phyloP scores from a whole-genome alignment of 768 basidiomycete species.

The Pisolithus albus region DNA sequence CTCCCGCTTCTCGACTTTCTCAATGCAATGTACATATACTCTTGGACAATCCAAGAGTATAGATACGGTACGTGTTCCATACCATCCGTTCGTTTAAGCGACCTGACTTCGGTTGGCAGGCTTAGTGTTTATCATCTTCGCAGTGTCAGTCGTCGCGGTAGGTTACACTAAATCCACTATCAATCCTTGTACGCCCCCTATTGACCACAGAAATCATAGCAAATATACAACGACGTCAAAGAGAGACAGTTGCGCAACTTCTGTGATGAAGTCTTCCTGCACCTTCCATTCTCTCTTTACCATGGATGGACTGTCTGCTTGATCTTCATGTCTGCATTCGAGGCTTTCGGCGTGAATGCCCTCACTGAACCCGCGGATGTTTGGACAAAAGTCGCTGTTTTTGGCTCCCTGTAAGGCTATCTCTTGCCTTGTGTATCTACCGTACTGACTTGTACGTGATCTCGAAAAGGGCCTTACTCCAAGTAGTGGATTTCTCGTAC shows the following conservation, averaged over 20 bases:
- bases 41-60: constrained; percentile 51
- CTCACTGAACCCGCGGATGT: constrained; percentile 43
- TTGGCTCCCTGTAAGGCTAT: constrained; percentile 43
- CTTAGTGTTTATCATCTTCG: constrained; percentile 36
- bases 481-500: constrained; percentile 54
- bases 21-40: constrained; percentile 58
- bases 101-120: constrained; percentile 20
- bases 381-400: constrained; percentile 59
- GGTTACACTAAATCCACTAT: constrained; percentile 1
- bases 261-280: constrained; percentile 58
- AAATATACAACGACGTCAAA: constrained; percentile 65
- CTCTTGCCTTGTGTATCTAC: not conserved
- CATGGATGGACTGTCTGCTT: constrained; percentile 55
- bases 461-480: constrained; percentile 42
- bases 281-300: constrained; percentile 66
- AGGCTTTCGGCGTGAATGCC: constrained; percentile 56
- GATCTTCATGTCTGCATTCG: constrained; percentile 49
- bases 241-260: constrained; percentile 41
- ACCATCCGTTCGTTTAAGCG: not conserved
- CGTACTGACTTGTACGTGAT: not conserved
- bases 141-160: constrained; percentile 48
- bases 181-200: constrained; percentile 8
- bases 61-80: constrained; percentile 27
- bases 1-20: constrained; percentile 57
- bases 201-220: constrained; percentile 21